These are phyloP conservation scores for Stevia rebaudiana DNA, from an alignment of 140 eudicot species.

Conservation along the genomic window DNA sequence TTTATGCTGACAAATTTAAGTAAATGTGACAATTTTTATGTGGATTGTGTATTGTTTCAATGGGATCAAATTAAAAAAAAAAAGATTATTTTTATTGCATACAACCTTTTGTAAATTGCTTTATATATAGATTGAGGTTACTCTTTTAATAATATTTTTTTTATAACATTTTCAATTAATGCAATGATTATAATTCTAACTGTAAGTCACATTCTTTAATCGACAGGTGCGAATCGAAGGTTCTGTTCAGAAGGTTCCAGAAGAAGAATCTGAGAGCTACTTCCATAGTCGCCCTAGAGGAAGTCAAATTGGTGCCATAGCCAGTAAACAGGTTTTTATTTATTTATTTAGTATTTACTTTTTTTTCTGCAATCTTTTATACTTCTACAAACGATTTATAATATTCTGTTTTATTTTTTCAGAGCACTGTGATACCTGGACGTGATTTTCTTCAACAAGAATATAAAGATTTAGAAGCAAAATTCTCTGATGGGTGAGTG, in stretches of 20 bases:
- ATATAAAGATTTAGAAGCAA: conserved; percentile 58
- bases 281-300: conserved; percentile 94
- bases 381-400: not conserved
- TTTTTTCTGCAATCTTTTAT: not conserved
- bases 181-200: not conserved
- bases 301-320: conserved; percentile 89
- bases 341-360: too few species aligned
- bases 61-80: not conserved
- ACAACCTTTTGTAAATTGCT: not conserved
- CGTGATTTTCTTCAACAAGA: conserved; percentile 63
- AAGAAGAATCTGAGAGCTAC: conserved; percentile 82
- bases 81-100: not conserved
- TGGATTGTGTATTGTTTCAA: not conserved
- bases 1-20: conserved; percentile 1
- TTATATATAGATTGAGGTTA: not conserved
- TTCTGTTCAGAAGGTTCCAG: conserved; percentile 71
- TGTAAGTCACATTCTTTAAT: not conserved
- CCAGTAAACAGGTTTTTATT: conserved; percentile 70
- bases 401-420: conserved; percentile 22
- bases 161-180: not conserved
- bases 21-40: not conserved
- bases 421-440: conserved; percentile 90
- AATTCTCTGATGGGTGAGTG: conserved; percentile 76
- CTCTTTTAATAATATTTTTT: not conserved
- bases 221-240: conserved; percentile 91